Base-by-base conservation (phyloP, 805 yeast genomes). In the Kodamaea laetipori region DNA sequence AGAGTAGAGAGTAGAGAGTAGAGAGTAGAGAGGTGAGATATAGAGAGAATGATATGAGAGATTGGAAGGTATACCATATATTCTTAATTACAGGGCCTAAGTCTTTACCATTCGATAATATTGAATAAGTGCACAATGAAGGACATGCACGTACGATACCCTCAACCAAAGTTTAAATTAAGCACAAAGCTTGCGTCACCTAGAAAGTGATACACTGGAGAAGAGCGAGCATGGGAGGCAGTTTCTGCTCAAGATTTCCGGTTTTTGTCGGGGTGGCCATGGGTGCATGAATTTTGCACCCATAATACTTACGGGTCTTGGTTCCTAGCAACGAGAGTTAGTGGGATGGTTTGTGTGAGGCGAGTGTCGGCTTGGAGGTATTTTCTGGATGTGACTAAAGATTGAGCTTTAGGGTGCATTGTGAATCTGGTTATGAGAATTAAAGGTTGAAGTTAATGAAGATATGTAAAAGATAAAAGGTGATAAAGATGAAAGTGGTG, bases 351-450 rank as follows among this genome's bases (percentile, higher is more conserved):
- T n/a, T 21, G 24, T 21, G 24, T 15, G 34, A 30, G 34, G 34
- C 34, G 34, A 30, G 15, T 30, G 34, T 30, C 34, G 19, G 34
- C 34, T 15, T 12, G 34, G 18, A 30, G 34, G 34, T 30, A 30
- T 30, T 30, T 30, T 30, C 24, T 21, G 8, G 24, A 21, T 21
- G 13, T 30, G 19, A 15, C 34, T 13, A 17, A 17, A 8, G 31
- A 11, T 15, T 27, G 31, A 12, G 31, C n/a, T 27, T 27, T 27
- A 27, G 31, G 31, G n/a, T 27, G 16, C 17, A 27, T 12, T 12
- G 31, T 27, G 34, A 13, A 30, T 15, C 34, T 17, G 34, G 34
- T 30, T 30, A 30, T 30, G 34, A 30, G 34, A 16, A 11, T 27
- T n/a, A n/a, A n/a, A n/a, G n/a, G n/a, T n/a, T n/a, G n/a, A n/a